These are phyloP conservation scores for Tylopilus subfusipes DNA, from an alignment of 768 basidiomycete species.

Conservation along the genomic window DNA sequence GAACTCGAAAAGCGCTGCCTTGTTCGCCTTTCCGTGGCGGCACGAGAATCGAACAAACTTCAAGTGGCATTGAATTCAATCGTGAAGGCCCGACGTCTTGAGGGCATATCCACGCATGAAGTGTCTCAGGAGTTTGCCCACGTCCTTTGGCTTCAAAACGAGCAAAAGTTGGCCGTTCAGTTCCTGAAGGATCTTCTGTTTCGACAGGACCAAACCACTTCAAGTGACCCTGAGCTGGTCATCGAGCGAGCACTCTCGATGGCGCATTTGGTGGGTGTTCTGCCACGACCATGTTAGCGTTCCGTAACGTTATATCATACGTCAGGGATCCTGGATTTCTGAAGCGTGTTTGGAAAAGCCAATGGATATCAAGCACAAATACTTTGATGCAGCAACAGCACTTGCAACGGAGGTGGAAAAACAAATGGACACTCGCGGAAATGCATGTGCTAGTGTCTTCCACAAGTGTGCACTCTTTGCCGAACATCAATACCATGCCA, in stretches of 20 bases:
- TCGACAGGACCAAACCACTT: conserved; percentile 13
- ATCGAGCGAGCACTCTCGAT: conserved; percentile 44
- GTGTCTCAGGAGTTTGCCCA: conserved; percentile 81
- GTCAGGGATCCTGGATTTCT: conserved; percentile 86
- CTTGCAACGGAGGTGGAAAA: conserved; percentile 29
- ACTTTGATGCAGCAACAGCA: conserved; percentile 62
- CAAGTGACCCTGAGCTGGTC: conserved; percentile 9
- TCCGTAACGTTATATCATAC: not conserved
- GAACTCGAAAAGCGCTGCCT: conserved; percentile 69
- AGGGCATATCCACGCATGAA: conserved; percentile 41
- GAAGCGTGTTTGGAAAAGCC: conserved; percentile 83
- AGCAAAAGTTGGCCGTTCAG: conserved; percentile 79
- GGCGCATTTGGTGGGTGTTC: conserved; percentile 58
- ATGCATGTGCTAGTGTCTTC: conserved; percentile 57
- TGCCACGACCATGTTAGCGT: not conserved
- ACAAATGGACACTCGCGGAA: conserved; percentile 12
- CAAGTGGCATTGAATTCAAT: conserved; percentile 89
- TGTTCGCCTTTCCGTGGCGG: conserved; percentile 65
- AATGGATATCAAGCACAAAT: conserved; percentile 60
- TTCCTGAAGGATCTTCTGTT: conserved; percentile 47
- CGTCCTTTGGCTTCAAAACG: conserved; percentile 85
- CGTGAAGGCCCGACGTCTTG: conserved; percentile 66
- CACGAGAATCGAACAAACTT: conserved; percentile 60
- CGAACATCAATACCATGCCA: conserved; percentile 77
- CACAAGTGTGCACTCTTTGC: conserved; percentile 87